These are phyloP conservation scores for Backusella westeae DNA, from an alignment of 192 early-diverging fungal species.

Conservation along the genomic window DNA sequence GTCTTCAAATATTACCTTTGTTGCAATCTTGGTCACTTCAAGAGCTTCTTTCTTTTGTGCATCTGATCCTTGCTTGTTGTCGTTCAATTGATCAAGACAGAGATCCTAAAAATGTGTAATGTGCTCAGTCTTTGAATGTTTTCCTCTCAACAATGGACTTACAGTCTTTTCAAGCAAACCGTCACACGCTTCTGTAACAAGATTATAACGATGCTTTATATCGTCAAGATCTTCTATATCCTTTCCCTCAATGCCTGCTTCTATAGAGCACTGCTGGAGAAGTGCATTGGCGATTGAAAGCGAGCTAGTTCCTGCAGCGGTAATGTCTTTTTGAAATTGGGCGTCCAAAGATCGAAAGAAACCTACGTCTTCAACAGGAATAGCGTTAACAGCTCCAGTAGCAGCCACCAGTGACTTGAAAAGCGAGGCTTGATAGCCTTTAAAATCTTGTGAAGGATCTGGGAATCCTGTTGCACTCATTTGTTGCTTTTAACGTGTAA, in stretches of 20 bases:
- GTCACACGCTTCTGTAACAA: constrained; percentile 75
- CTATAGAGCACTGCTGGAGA: constrained; percentile 20
- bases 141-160: constrained; percentile 22
- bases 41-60: constrained; percentile 43
- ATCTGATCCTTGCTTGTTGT: constrained; percentile 34
- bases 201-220: constrained; percentile 60
- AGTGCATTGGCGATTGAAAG: constrained; percentile 32
- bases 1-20: constrained; percentile 17
- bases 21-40: constrained; percentile 41
- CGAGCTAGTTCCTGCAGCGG: constrained; percentile 15
- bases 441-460: constrained; percentile 42
- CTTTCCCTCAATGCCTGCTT: constrained; percentile 34
- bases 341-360: constrained; percentile 67
- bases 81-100: constrained; percentile 64
- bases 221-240: constrained; percentile 59
- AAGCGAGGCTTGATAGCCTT: constrained; percentile 42
- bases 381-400: constrained; percentile 57
- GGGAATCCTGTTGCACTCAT: constrained; percentile 17
- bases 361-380: constrained; percentile 54
- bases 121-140: not conserved
- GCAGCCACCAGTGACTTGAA: constrained; percentile 54
- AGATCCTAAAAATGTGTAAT: constrained; percentile 55
- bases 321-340: constrained; percentile 43
- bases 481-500: not conserved
- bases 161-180: constrained; percentile 79